Conservation (phyloP, 192 early-diverging fungal species). For the Coemansia sp. region DNA sequence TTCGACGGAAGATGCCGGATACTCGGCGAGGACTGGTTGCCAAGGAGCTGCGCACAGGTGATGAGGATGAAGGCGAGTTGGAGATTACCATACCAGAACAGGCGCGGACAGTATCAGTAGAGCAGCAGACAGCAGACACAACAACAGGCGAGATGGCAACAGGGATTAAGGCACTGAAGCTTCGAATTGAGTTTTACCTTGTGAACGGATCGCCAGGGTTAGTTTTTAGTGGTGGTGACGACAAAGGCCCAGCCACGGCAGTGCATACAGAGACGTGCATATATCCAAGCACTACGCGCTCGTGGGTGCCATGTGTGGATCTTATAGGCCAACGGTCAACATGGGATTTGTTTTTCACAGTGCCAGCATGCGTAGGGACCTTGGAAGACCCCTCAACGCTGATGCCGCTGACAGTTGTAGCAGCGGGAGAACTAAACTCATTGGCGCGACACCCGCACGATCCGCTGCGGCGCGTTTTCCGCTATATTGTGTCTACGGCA, state of each 20-base stretch:
- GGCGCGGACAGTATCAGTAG: slow-evolving; percentile 3
- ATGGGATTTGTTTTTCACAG: slow-evolving; percentile 77
- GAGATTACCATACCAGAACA: slow-evolving; percentile 23
- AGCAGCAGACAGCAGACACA: neutral
- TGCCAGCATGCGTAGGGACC: slow-evolving; percentile 51
- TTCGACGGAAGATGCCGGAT: slow-evolving; percentile 16
- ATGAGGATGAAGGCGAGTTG: slow-evolving; percentile 24
- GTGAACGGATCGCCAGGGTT: slow-evolving; percentile 32
- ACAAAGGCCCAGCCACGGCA: slow-evolving; percentile 2
- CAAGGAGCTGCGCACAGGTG: slow-evolving; percentile 12
- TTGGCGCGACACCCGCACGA: slow-evolving; percentile 64
- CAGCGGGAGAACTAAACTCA: slow-evolving; percentile 70
- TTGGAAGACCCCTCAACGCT: slow-evolving; percentile 6
- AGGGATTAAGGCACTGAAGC: slow-evolving; percentile 8
- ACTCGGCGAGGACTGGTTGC: slow-evolving; percentile 28
- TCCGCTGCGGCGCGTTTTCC: slow-evolving; percentile 60
- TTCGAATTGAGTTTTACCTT: slow-evolving; percentile 51
- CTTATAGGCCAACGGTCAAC: slow-evolving; percentile 63
- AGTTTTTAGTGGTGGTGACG: slow-evolving; percentile 19
- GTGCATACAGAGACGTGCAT: slow-evolving; percentile 69
- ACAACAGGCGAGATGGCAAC: neutral
- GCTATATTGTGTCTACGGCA: slow-evolving; percentile 66
- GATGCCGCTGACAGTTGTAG: slow-evolving; percentile 48
- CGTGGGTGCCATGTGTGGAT: slow-evolving; percentile 82
- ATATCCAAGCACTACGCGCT: slow-evolving; percentile 64